Base-by-base conservation (phyloP, 1,284 basidiomycete species). In the Ceratobasidium sp. region DNA sequence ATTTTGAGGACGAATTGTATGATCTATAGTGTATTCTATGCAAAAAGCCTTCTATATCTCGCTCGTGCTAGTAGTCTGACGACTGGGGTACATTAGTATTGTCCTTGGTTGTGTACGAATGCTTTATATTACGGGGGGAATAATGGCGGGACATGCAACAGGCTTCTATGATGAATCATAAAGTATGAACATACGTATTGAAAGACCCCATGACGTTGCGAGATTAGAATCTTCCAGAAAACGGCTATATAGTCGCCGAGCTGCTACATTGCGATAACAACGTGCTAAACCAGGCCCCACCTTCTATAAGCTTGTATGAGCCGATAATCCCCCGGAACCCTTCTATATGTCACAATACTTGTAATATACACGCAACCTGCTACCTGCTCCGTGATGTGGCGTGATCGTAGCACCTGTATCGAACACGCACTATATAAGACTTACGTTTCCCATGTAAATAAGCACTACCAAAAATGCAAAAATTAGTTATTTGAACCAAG, bases 261-360 rank as follows among this genome's bases (percentile, higher is more conserved):
- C 36, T 39, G 6, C 6, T 39, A 39, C 6, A 39, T 39, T 39
- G 36, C 6, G 14, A 39, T 39, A 39, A 9, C 41, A 48, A 12
- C 41, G 23, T 4, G 60, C 60, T n/a, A 48, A 6, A 26, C n/a
- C 14, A 6, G 6, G 9, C 14, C 48, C 14, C 46, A 30, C 46
- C 48, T 65, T 12, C 16, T 14, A 12, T 23, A 21, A 14, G 16
- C 26, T 65, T 65, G 10, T 23, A 65, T 26, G 10, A 18, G 30
- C 46, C 32, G 32, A 12, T 36, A 65, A 53, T 52, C 14, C 21
- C 10, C 23, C 21, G 8, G 46, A 53, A 52, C 30, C 62, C 62
- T 65, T 65, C 62, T 65, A 65, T 65, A 52, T 52, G 6, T 26
- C 39, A 32, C 14, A 50, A 50, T 52, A n/a, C 62, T 52, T 65